Evolutionary conservation across 139 green algal genomes (phyloP).

Genomic region (Chlamydomonas asymmetrica): DNA sequence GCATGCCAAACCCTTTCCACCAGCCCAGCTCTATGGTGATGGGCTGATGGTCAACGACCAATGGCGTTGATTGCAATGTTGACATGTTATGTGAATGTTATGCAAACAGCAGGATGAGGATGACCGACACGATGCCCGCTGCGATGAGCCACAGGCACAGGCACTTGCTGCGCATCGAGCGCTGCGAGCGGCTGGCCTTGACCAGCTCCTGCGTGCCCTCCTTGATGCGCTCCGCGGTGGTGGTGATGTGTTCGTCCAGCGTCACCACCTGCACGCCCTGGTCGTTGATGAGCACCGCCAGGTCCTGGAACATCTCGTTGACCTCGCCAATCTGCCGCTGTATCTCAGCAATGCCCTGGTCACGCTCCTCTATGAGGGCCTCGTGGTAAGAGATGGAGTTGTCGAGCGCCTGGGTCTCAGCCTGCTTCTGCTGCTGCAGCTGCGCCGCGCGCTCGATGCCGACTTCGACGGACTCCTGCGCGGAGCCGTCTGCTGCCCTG

Average conservation of each 20-base stretch:
- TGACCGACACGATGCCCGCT: slow-evolving; percentile 41
- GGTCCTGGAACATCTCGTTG: slow-evolving; percentile 82
- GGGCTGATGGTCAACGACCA: no score
- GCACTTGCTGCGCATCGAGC: slow-evolving; percentile 49
- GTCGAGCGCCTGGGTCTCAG: slow-evolving; percentile 57
- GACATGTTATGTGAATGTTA: background rate
- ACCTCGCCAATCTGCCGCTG: slow-evolving; percentile 50
- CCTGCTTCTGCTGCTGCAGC: slow-evolving; percentile 3
- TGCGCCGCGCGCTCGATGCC: no score
- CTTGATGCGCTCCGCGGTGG: slow-evolving; percentile 48
- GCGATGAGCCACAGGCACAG: slow-evolving; percentile 53
- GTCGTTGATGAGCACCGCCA: slow-evolving; percentile 87
- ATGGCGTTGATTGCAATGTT: background rate
- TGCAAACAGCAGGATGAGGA: slow-evolving; percentile 52
- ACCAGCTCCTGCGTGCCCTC: slow-evolving; percentile 51
- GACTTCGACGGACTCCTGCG: no score
- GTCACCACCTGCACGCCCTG: slow-evolving; percentile 65
- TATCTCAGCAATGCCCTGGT: slow-evolving; percentile 67
- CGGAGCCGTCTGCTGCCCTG: no score
- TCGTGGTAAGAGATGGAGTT: slow-evolving; percentile 76
- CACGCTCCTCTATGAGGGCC: slow-evolving; percentile 84
- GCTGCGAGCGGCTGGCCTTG: slow-evolving; percentile 41
- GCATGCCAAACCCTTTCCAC: no score
- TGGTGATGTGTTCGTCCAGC: slow-evolving; percentile 52
- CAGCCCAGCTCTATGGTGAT: no score